Base-by-base conservation (phyloP, 2,329 filamentous ascomycete species). In the Trichoderma harzianum region DNA sequence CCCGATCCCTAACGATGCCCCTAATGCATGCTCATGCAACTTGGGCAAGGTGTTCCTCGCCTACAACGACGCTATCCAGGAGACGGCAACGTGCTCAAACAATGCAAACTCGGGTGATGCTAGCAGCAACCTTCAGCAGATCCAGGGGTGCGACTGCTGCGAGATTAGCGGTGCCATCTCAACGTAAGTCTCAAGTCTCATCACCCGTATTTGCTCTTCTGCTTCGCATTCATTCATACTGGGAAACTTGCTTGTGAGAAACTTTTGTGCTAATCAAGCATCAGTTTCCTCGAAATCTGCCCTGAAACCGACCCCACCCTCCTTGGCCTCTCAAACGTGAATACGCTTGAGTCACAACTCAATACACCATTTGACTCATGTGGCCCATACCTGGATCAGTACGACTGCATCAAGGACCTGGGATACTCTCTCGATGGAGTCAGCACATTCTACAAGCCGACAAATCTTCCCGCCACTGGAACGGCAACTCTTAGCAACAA, bases 1-100 rank as follows among this genome's bases (percentile, higher is more conserved):
- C 71, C 81, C 81, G 3, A 74, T 78, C 0, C 81, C 80, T 2
- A 75, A 78, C 26, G 74, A 79, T 60, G 81, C 78, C 0, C 75
- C 77, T 10, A 77, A 78, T 65, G 77, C 78, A 28, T 83, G 81
- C 75, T 82, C 81, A 14, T 82, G 80, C 73, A 79, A 80, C 73
- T 62, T 82, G 3, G 81, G 79, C 64, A 78, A 77, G 58, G 75
- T 82, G 24, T 77, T 74, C 67, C 47, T 68, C 30, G 75, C 74
- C 7, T 63, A 76, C 53, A 64, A 75, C 16, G 73, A 62, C 55
- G 73, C 71, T 62, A 74, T 76, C 53, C 47, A 73, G 16, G 70
- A 77, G 63, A 57, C 58, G 14, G 55, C 58, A 18, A 69, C 34
- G 32, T 75, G 73, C n/a, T 73, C 78, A 1, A 74, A 72, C 12